These are phyloP conservation scores for Tetradesmus lagerheimii DNA, from an alignment of 139 green algal species.

Conservation along the genomic window DNA sequence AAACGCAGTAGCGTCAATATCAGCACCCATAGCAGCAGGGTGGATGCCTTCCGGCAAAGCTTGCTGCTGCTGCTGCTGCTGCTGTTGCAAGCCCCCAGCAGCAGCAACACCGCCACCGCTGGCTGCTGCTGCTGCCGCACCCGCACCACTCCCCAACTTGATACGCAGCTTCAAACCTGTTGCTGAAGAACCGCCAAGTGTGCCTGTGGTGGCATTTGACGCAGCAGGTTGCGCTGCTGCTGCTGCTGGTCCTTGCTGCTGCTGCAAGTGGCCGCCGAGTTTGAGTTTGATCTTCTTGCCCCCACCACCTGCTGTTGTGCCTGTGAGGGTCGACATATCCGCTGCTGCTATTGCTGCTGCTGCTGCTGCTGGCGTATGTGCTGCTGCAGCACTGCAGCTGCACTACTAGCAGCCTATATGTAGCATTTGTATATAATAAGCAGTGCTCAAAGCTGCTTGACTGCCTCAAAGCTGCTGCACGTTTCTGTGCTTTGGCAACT, in stretches of 20 bases:
- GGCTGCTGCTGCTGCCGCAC: background rate
- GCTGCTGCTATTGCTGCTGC: background rate
- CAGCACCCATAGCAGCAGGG: background rate
- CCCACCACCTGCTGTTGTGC: constrained; percentile 28
- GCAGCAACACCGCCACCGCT: background rate
- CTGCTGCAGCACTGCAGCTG: background rate
- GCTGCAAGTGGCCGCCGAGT: constrained; percentile 7
- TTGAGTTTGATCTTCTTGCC: constrained; percentile 37
- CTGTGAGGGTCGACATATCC: constrained; percentile 23
- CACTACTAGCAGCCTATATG: background rate
- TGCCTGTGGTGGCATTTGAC: background rate
- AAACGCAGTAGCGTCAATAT: background rate
- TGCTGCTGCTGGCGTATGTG: background rate
- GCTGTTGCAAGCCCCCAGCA: background rate
- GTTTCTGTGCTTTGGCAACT: background rate
- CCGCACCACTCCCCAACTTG: background rate
- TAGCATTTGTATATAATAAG: background rate
- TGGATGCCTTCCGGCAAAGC: background rate
- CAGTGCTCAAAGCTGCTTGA: no score
- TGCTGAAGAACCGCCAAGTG: background rate
- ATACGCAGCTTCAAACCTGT: background rate
- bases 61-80: constrained; percentile 29
- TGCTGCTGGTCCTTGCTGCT: background rate
- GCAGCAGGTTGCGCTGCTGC: constrained; percentile 5
- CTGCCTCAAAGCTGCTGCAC: no score